A percentile compares a stretch with the other conserved stretches of the same genome.
Conservation (phyloP, 495 filamentous ascomycete genomes). For the Podospora pseudocomata region DNA sequence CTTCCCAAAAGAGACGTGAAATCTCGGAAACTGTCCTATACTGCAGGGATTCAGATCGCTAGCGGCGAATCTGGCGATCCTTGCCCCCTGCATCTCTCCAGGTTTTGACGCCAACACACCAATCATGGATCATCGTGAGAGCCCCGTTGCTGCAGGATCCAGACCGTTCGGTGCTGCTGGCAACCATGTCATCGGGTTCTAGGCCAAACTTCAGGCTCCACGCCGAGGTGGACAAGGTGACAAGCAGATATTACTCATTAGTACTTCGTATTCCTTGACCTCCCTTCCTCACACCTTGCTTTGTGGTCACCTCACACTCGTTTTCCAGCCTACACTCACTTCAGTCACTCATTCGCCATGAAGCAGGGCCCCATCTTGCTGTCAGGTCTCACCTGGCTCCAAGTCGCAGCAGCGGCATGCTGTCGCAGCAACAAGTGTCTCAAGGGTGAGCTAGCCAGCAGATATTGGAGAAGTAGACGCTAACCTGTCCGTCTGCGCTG, state of each 20-base stretch:
- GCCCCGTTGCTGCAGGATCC: not conserved
- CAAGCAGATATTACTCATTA: not conserved
- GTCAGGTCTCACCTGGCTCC: conserved; percentile 16
- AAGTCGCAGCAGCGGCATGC: conserved; percentile 18
- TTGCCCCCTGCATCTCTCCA: no score
- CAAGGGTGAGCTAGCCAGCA: conserved; percentile 9
- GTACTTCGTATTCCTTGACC: not conserved
- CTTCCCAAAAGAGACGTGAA: no score
- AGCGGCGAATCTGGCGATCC: not conserved
- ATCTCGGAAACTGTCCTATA: not conserved
- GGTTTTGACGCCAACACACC: not conserved
- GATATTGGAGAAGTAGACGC: not conserved
- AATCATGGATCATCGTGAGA: not conserved
- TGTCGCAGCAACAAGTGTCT: conserved; percentile 23
- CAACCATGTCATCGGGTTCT: not conserved
- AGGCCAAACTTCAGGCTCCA: not conserved
- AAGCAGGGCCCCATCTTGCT: conserved; percentile 13
- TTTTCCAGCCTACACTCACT: not conserved
- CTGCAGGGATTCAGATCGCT: not conserved
- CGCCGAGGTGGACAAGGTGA: not conserved
- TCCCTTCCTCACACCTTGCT: not conserved
- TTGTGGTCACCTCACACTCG: conserved; percentile 9
- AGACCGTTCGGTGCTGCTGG: not conserved
- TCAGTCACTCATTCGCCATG: conserved; percentile 18
- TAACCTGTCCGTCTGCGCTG: not conserved